phyloP scores from a whole-genome alignment of 495 filamentous ascomycete species.

The Neurospora hispaniola region DNA sequence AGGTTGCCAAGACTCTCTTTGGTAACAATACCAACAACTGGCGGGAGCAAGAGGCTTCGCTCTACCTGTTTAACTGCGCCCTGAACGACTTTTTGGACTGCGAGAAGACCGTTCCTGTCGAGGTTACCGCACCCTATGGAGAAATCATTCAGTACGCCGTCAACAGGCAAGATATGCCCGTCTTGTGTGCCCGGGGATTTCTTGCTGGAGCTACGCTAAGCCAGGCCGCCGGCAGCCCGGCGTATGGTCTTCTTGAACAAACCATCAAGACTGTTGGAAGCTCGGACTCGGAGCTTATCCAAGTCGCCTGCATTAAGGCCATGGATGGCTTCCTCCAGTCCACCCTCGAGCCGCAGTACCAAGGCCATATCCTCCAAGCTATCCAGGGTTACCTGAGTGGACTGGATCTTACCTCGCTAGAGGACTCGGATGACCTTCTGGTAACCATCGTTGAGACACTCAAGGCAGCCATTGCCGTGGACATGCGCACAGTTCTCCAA shows the following conservation, averaged over 20 bases:
- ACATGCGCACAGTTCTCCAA: slow-evolving; percentile 60
- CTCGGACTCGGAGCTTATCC: slow-evolving; percentile 76
- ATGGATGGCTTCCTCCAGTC: slow-evolving; percentile 71
- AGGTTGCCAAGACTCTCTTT: slow-evolving; percentile 61
- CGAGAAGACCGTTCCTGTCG: slow-evolving; percentile 50
- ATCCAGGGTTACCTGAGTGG: slow-evolving; percentile 66
- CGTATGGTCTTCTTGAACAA: slow-evolving; percentile 51
- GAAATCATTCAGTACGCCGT: slow-evolving; percentile 72
- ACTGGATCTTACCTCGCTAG: slow-evolving; percentile 70
- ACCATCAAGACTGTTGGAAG: slow-evolving; percentile 62
- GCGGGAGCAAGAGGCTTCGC: slow-evolving; percentile 61
- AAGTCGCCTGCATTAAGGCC: slow-evolving; percentile 82
- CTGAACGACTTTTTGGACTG: slow-evolving; percentile 72
- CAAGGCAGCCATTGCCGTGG: slow-evolving; percentile 67
- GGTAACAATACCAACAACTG: slow-evolving; percentile 38
- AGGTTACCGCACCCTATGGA: slow-evolving; percentile 59
- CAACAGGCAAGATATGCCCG: slow-evolving; percentile 44
- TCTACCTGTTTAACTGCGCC: slow-evolving; percentile 73
- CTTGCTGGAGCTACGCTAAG: slow-evolving; percentile 67
- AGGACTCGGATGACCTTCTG: slow-evolving; percentile 81
- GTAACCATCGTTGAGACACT: slow-evolving; percentile 85
- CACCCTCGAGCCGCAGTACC: slow-evolving; percentile 43
- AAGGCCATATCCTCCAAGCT: slow-evolving; percentile 61
- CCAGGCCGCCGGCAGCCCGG: slow-evolving; percentile 39
- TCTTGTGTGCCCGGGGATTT: slow-evolving; percentile 77